These are phyloP conservation scores for Cetradonia linearis DNA, from an alignment of 495 filamentous ascomycete species.

Conservation along the genomic window DNA sequence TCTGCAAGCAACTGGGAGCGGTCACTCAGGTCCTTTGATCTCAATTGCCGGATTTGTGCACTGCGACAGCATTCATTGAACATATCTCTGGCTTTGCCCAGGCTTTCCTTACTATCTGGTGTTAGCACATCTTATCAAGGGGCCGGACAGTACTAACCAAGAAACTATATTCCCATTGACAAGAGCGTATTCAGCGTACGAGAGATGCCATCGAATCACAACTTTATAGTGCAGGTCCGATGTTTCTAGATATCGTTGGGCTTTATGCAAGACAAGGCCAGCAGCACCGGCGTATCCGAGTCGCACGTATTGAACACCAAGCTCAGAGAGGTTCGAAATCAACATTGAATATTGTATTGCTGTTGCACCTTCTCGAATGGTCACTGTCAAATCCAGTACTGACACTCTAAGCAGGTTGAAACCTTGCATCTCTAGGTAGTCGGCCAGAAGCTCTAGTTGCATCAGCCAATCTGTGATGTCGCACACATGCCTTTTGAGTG, in stretches of 20 bases:
- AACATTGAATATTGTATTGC: slow-evolving; percentile 39
- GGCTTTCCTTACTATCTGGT: slow-evolving; percentile 16
- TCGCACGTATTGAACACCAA: slow-evolving; percentile 63
- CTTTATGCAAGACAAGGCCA: slow-evolving; percentile 49
- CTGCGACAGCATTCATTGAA: background rate
- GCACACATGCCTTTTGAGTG: slow-evolving; percentile 49
- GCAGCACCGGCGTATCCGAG: slow-evolving; percentile 72
- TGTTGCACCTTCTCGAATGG: slow-evolving; percentile 47
- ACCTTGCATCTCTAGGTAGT: slow-evolving; percentile 72
- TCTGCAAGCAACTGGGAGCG: slow-evolving; percentile 33
- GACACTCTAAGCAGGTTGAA: slow-evolving; percentile 34
- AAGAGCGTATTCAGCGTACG: slow-evolving; percentile 64
- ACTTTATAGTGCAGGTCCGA: slow-evolving; percentile 34
- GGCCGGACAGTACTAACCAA: slow-evolving; percentile 23
- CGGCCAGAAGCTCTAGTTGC: slow-evolving; percentile 58
- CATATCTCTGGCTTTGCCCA: slow-evolving; percentile 39
- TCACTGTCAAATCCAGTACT: slow-evolving; percentile 40
- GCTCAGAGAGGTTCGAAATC: slow-evolving; percentile 45
- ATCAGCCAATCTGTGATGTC: slow-evolving; percentile 48
- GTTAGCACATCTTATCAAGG: slow-evolving; percentile 4
- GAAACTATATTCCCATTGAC: slow-evolving; percentile 46
- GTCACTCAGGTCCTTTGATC: slow-evolving; percentile 14
- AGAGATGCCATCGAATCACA: slow-evolving; percentile 52
- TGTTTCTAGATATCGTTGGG: slow-evolving; percentile 39
- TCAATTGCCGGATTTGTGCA: background rate